phyloP scores from a whole-genome alignment of 306 rosid species.

The Acacia crassicarpa region DNA sequence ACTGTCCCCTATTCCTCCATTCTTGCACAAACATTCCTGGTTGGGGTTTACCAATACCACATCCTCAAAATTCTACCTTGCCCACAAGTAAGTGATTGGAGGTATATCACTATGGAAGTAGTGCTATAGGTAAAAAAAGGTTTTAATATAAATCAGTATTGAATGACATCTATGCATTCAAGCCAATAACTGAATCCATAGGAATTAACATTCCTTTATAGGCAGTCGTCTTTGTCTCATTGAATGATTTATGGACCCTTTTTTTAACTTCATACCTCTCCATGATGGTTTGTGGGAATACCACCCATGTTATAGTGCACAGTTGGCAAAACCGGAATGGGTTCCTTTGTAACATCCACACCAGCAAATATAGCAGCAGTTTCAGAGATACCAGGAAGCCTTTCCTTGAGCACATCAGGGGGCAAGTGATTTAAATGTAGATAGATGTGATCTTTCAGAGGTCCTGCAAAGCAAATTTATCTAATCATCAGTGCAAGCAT shows the following conservation, averaged over 20 bases:
- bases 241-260: neutral
- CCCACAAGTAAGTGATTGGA: neutral
- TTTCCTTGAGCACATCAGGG: slow-evolving; percentile 96
- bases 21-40: neutral
- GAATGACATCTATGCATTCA: neutral
- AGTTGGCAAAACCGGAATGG: slow-evolving; percentile 96
- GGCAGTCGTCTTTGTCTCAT: neutral
- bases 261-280: slow-evolving; percentile 63
- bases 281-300: slow-evolving; percentile 86
- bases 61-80: neutral
- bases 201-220: neutral
- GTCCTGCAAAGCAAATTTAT: slow-evolving; percentile 59
- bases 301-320: slow-evolving; percentile 99
- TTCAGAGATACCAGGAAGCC: slow-evolving; percentile 99
- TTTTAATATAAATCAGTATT: too few relatives aligned
- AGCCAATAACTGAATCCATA: neutral
- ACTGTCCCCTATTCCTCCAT: neutral
- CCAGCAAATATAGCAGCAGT: slow-evolving; percentile 99
- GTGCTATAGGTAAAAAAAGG: neutral
- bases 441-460: slow-evolving; percentile 96
- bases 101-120: neutral
- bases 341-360: slow-evolving; percentile 97
- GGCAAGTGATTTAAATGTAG: slow-evolving; percentile 98
- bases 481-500: slow-evolving; percentile 26
- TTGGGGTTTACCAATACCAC: neutral